A percentile compares a stretch with the other conserved stretches of the same genome.
Evolutionary conservation across 73 alveolate species (phyloP).

Genomic region (Tetrahymena elliotti): DNA sequence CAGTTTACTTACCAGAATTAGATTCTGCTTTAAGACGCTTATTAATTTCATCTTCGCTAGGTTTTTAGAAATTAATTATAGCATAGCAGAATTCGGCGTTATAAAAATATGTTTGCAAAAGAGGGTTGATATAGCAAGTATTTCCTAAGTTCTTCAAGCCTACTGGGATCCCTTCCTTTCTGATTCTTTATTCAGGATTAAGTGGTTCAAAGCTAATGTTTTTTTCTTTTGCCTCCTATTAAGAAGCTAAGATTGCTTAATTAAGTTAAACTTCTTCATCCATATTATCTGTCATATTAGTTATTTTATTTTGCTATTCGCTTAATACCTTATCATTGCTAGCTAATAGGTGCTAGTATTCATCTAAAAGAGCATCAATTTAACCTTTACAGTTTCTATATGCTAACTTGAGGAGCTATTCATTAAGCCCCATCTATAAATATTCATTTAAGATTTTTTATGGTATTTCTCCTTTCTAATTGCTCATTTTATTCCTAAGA

Average conservation of each 20-base stretch:
- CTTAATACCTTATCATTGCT: not conserved
- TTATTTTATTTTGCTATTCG: not conserved
- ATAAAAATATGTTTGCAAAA: constrained; percentile 62
- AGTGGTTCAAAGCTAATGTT: constrained; percentile 45
- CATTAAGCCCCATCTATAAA: not conserved
- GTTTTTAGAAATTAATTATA: constrained; percentile 43
- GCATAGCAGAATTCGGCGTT: constrained; percentile 54
- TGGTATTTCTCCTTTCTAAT: not conserved
- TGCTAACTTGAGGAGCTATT: not conserved
- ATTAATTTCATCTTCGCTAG: constrained; percentile 2
- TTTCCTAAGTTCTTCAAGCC: constrained; percentile 81
- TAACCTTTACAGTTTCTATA: not conserved
- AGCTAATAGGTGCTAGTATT: not conserved
- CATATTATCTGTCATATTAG: not conserved
- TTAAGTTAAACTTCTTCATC: not conserved
- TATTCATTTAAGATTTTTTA: not conserved
- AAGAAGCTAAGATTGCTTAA: not conserved
- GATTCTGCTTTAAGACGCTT: not conserved
- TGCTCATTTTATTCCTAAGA: not conserved
- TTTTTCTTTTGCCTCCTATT: not conserved
- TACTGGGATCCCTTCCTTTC: constrained; percentile 53
- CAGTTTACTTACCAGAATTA: not conserved
- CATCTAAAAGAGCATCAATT: not conserved
- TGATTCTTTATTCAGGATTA: constrained; percentile 48
- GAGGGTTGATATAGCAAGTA: constrained; percentile 78